Evolutionary conservation across 2,329 filamentous ascomycete genomes (phyloP), one percentile per base, ranked within the genome.

Genomic region (Ceratocystis cubensis): DNA sequence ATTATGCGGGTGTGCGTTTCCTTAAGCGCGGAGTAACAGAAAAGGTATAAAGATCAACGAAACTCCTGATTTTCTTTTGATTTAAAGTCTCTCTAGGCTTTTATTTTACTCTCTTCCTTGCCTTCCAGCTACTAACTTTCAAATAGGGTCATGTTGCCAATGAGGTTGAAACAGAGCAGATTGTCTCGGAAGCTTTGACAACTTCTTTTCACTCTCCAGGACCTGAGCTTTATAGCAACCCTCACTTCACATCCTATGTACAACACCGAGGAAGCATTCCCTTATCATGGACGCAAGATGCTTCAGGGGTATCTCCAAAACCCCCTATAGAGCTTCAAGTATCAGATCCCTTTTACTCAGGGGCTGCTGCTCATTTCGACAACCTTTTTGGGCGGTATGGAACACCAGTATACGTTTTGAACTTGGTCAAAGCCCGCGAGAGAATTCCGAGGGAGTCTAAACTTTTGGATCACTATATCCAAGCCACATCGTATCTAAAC

Each of bases 151-250:
- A 96, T 74, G 94, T 99, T 65, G 95, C 94, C 64, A 99, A 99
- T 73, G 95, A 99, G 75, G 94, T 99, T 28, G 95, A 99, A 76
- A 97, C 94, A 0, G 94, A 99, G 76, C 94, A 99, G 74, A 96
- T 99, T 68, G 92, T 99, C 4, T 94, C 92, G 0, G 94, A 99
- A 73, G 90, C 91, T 71, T 79, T 93, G 63, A 96, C 91, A 0
- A 99, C 94, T 0, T 96, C 94, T 0, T 96, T 99, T 71, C 94
- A 99, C 76, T 88, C 89, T 2, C 91, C 94, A 3, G 93, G 91
- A 0, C 89, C 89, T 2, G 85, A 84, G 62, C 82, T 96, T 10
- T 96, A 91, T 74, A 86, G 91, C 4, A 97, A 88, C 72, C 91
- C 93, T 1, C 88, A 90, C 33, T 96, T 93, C 74, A 97, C 94